phyloP scores from a whole-genome alignment of 2,329 filamentous ascomycete species.

The Stagonosporopsis vannaccii region DNA sequence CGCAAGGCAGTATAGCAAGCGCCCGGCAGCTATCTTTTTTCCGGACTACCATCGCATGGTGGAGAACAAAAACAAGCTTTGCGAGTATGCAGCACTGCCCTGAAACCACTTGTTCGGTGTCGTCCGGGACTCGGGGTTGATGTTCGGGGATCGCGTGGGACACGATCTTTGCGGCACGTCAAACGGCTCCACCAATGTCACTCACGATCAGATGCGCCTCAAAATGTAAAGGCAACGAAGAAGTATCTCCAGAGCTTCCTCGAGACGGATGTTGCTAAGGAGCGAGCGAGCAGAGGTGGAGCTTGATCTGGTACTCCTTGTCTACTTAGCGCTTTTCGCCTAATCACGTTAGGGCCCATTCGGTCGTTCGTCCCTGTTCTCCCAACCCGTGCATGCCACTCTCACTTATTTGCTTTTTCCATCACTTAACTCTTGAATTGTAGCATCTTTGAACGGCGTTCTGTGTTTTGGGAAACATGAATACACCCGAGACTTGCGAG shows the following conservation, averaged over 20 bases:
- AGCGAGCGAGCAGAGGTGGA: background rate
- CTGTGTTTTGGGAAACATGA: conserved; percentile 20
- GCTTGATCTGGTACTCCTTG: background rate
- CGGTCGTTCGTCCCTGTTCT: background rate
- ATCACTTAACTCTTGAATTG: background rate
- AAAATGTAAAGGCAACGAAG: background rate
- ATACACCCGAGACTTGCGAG: conserved; percentile 19
- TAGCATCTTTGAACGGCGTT: background rate
- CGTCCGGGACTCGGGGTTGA: conserved; percentile 10
- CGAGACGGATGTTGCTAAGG: background rate
- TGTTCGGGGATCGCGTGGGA: conserved; percentile 13
- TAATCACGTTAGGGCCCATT: conserved; percentile 4
- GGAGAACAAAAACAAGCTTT: conserved; percentile 4
- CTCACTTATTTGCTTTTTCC: background rate
- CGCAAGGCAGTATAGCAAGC: background rate
- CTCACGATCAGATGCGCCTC: background rate
- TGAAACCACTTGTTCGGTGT: conserved; percentile 9
- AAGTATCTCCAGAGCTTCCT: background rate
- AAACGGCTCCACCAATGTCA: background rate
- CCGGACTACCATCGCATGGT: conserved; percentile 8
- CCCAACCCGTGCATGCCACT: background rate
- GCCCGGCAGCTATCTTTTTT: background rate
- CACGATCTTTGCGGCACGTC: background rate
- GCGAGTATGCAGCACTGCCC: conserved; percentile 3
- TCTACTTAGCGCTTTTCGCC: conserved; percentile 12